Conservation (phyloP, 1,284 basidiomycete species). For the Flammula alnicola region DNA sequence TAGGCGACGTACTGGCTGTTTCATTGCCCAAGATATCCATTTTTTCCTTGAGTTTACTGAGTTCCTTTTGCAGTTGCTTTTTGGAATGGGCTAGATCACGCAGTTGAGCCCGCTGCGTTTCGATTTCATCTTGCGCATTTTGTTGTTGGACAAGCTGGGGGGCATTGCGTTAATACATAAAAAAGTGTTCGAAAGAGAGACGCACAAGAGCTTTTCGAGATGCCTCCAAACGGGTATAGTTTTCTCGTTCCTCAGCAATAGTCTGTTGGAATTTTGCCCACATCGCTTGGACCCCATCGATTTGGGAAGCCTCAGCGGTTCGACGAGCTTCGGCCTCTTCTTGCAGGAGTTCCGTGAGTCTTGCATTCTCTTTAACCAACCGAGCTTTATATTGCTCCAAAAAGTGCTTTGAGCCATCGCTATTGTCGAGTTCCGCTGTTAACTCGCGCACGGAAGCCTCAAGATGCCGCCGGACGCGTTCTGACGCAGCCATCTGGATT, state of each 20-base stretch:
- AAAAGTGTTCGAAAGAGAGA: slow-evolving; percentile 6
- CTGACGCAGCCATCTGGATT: slow-evolving; percentile 70
- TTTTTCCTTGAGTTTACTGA: slow-evolving; percentile 57
- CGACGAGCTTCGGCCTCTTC: slow-evolving; percentile 71
- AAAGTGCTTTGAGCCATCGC: slow-evolving; percentile 68
- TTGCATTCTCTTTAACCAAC: slow-evolving; percentile 62
- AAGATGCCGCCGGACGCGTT: slow-evolving; percentile 69
- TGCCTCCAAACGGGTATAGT: slow-evolving; percentile 67
- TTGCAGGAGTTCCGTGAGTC: slow-evolving; percentile 58
- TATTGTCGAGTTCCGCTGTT: slow-evolving; percentile 65
- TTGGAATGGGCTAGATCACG: slow-evolving; percentile 60
- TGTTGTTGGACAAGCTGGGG: slow-evolving; percentile 68
- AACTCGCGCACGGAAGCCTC: slow-evolving; percentile 66
- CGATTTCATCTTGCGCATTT: slow-evolving; percentile 66
- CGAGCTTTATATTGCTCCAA: slow-evolving; percentile 61
- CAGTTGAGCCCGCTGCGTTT: slow-evolving; percentile 62
- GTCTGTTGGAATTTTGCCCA: slow-evolving; percentile 73
- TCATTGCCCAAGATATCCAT: slow-evolving; percentile 66
- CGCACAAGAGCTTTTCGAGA: slow-evolving; percentile 73
- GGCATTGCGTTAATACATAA: slow-evolving; percentile 4
- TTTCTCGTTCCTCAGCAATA: slow-evolving; percentile 63
- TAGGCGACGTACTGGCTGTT: slow-evolving; percentile 49
- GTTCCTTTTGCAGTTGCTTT: slow-evolving; percentile 63
- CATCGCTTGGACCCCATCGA: slow-evolving; percentile 69
- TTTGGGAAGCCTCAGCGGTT: slow-evolving; percentile 60